These are phyloP conservation scores for Curvularia hawaiiensis DNA, from an alignment of 2,329 filamentous ascomycete genomes.

Conservation along the genomic window DNA sequence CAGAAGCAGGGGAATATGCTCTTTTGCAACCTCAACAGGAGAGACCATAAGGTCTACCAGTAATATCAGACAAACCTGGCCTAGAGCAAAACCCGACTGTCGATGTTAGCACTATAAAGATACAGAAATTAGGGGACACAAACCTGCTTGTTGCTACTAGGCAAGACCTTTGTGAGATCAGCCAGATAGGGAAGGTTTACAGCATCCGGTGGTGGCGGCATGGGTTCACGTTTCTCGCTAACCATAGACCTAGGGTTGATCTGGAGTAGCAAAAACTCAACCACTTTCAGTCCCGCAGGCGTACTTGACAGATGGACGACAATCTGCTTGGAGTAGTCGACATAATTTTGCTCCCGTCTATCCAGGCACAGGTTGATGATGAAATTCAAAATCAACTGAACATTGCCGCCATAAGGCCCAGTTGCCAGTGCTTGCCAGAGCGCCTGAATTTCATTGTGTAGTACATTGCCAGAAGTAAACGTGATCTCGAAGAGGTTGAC, in stretches of 20 bases:
- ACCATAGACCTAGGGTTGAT: constrained; percentile 98
- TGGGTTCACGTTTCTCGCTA: constrained; percentile 70
- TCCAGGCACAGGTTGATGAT: constrained; percentile 94
- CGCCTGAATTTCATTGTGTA: constrained; percentile 97
- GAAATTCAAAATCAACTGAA: constrained; percentile 92
- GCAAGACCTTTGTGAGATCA: constrained; percentile 48
- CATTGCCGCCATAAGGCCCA: constrained; percentile 89
- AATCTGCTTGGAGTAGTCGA: constrained; percentile 97
- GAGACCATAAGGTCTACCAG: constrained; percentile 96
- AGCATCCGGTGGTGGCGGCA: constrained; percentile 69
- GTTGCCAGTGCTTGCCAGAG: constrained; percentile 96
- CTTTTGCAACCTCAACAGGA: constrained; percentile 77
- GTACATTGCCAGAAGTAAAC: constrained; percentile 81
- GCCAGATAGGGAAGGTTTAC: constrained; percentile 84
- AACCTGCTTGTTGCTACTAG: constrained; percentile 41
- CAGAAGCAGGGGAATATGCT: constrained; percentile 82
- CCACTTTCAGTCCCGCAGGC: constrained; percentile 83
- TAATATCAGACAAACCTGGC: constrained; percentile 89
- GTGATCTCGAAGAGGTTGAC: constrained; percentile 97
- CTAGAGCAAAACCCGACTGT: constrained; percentile 81
- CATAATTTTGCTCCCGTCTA: constrained; percentile 94
- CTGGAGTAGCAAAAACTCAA: constrained; percentile 90
- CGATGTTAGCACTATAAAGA: constrained; percentile 19
- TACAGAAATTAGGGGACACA: neutral
- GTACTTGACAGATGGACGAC: constrained; percentile 94